Percentiles rank a stretch among this genome's conserved stretches.
These are phyloP conservation scores for Botrytis fragariae DNA, from an alignment of 2,329 filamentous ascomycete genomes.

Conservation along the genomic window DNA sequence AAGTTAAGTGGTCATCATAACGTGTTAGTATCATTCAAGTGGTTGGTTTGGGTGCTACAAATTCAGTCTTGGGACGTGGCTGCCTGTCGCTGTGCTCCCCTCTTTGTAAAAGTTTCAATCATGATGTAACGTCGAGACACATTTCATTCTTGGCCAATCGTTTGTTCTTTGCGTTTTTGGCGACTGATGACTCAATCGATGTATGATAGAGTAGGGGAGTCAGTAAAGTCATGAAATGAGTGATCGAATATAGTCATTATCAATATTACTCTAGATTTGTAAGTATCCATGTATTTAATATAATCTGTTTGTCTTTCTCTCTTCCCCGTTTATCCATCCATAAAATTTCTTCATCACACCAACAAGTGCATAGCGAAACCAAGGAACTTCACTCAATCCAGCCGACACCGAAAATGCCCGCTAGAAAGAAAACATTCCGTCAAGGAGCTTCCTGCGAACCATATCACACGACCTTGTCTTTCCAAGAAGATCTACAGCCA, in stretches of 20 bases:
- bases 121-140: background rate
- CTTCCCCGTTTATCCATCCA: background rate
- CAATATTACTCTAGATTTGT: background rate
- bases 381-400: background rate
- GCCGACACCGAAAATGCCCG: background rate
- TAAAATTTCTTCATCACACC: background rate
- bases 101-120: background rate
- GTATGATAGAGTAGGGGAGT: background rate
- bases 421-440: background rate
- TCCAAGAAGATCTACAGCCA: background rate
- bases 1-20: background rate
- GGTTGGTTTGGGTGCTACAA: background rate
- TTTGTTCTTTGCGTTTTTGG: background rate
- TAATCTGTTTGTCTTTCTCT: background rate
- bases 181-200: background rate
- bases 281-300: background rate
- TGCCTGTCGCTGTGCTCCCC: background rate
- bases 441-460: background rate
- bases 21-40: background rate
- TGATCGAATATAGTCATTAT: background rate
- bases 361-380: background rate
- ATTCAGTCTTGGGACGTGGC: background rate
- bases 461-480: background rate
- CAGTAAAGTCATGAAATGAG: background rate
- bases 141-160: background rate